Base-by-base conservation (phyloP, 331 rosid species). In the Dryas integrifolia region DNA sequence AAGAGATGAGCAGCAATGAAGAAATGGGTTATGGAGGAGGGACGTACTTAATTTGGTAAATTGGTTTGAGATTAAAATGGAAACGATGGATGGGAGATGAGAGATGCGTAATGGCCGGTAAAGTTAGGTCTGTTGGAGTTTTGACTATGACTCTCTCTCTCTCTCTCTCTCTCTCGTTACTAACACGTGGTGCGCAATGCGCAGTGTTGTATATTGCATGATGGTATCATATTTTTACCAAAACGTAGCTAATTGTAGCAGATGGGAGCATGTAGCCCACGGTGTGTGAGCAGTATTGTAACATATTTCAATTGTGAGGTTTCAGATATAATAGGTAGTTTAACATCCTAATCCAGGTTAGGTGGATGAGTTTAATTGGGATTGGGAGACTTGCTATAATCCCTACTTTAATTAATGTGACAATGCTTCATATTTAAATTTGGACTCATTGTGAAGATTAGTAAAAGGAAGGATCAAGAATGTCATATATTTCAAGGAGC, bases 31-130 rank as follows among this genome's bases (percentile, higher is more conserved):
- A 58, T 10, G 26, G 63, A 26, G 7, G 7, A 50, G 11, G 55
- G 14, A 50, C 4, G 3, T 9, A 6, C 5, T 50, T 13, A 7
- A 50, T 50, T 50, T 50, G 55, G 55, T 30, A 30, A 30, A 30
- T 1, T 30, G 35, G 35, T 30, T 30, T 30, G 35, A 30, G 35
- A 30, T 30, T 2, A 5, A 50, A 50, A 14, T 2, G 40, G 63
- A 58, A 58, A 58, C 16, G 21, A 58, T 24, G 30, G 41, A 58
- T 11, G 63, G 41, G 41, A 58, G 43, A 58, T 58, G 13, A 58
- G 63, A 58, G 63, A 58, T 58, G 63, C 63, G 63, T 58, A 26
- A 58, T 5, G 63, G 41, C 63, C 63, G 63, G 41, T 58, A 2
- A 7, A 2, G 63, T 21, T 58, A 40, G 35, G 35, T 26, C 7